These are phyloP conservation scores for Tricholoma flavovirens DNA, from an alignment of 768 basidiomycete species.

Conservation along the genomic window DNA sequence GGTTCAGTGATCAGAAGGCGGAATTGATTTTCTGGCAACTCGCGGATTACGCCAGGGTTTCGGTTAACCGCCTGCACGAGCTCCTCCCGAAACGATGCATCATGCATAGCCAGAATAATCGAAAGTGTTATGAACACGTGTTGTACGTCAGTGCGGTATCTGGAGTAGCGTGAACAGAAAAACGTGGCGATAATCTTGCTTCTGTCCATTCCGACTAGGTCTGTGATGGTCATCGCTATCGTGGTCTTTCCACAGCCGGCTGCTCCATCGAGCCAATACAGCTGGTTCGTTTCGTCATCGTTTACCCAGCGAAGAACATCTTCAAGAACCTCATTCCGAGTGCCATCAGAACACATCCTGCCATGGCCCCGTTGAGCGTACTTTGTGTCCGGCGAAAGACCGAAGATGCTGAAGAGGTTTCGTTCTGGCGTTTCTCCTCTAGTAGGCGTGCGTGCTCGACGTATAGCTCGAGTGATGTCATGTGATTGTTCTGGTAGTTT, in stretches of 20 bases:
- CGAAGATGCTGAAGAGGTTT: conserved; percentile 10
- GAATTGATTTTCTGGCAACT: conserved; percentile 5
- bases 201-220: conserved; percentile 11
- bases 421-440: conserved; percentile 2
- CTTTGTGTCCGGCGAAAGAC: conserved; percentile 6
- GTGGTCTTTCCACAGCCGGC: conserved; percentile 19
- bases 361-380: conserved; percentile 10
- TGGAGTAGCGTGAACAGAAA: conserved; percentile 15
- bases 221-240: conserved; percentile 13
- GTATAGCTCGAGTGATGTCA: not conserved
- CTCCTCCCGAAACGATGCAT: conserved; percentile 5
- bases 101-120: conserved; percentile 7
- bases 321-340: conserved; percentile 12
- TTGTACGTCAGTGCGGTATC: conserved; percentile 10
- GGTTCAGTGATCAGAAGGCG: conserved; percentile 13
- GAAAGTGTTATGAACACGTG: conserved; percentile 13
- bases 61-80: conserved; percentile 5
- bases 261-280: conserved; percentile 19
- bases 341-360: conserved; percentile 11
- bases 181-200: conserved; percentile 16
- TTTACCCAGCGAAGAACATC: conserved; percentile 11
- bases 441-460: not conserved
- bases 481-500: not conserved
- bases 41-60: conserved; percentile 4
- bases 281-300: conserved; percentile 3